Conservation (phyloP, 805 yeast species). For the Spathaspora sp. region DNA sequence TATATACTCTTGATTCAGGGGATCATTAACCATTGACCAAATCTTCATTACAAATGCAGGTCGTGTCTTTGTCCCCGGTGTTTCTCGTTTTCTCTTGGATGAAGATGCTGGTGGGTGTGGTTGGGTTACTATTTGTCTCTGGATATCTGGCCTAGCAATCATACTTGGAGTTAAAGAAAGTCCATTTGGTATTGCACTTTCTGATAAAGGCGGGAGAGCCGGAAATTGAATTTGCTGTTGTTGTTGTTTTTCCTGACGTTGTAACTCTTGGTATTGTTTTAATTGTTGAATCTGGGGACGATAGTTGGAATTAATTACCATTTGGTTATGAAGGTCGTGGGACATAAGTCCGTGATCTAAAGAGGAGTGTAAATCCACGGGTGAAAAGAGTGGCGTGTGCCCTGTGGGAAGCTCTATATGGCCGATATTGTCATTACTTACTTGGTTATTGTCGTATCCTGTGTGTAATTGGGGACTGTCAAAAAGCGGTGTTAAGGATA, state of each 20-base stretch:
- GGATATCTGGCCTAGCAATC: conserved; percentile 4
- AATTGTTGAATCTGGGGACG: neutral
- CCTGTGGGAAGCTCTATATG: conserved; percentile 7
- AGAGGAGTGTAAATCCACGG: neutral
- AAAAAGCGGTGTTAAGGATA: conserved; percentile 5
- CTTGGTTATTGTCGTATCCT: neutral
- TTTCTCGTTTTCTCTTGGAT: conserved; percentile 22
- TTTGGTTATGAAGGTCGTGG: conserved; percentile 6
- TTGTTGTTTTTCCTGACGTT: neutral
- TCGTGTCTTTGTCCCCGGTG: conserved; percentile 46
- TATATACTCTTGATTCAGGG: conserved; percentile 62
- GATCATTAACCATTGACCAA: conserved; percentile 94
- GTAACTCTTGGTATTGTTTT: conserved; percentile 1
- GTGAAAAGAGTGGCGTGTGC: conserved; percentile 8
- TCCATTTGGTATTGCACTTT: conserved; percentile 24
- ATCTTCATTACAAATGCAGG: conserved; percentile 92
- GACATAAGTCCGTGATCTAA: conserved; percentile 4
- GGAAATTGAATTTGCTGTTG: conserved; percentile 14
- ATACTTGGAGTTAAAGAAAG: conserved; percentile 15
- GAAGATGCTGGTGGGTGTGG: neutral
- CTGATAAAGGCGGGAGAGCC: conserved; percentile 26
- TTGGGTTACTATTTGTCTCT: neutral
- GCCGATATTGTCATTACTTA: neutral
- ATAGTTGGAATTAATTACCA: neutral
- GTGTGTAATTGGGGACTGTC: conserved; percentile 2